A percentile compares a stretch with the other conserved stretches of the same genome.
phyloP scores from a whole-genome alignment of 179 eudicot genomes.

The Gypsophila paniculata region DNA sequence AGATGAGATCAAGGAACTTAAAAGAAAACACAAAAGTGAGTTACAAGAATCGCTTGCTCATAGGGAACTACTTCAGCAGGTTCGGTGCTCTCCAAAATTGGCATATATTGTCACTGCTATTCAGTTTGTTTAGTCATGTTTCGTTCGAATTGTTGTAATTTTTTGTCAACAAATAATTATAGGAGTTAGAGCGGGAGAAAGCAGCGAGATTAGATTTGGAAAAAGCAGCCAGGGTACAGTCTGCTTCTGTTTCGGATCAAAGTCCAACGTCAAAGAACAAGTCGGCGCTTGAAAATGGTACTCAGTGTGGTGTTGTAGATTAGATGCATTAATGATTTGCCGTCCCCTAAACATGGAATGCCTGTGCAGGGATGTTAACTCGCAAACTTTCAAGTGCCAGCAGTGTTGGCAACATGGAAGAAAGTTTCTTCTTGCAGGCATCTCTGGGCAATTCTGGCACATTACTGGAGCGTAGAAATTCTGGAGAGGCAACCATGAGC shows the following conservation, averaged over 20 bases:
- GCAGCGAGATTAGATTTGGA: slow-evolving; percentile 75
- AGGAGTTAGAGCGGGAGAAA: slow-evolving; percentile 87
- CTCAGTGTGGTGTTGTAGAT: neutral
- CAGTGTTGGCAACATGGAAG: slow-evolving; percentile 78
- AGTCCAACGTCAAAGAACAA: slow-evolving; percentile 48
- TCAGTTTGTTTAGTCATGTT: neutral
- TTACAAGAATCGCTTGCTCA: slow-evolving; percentile 69
- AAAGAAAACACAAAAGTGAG: slow-evolving; percentile 81
- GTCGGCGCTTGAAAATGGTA: slow-evolving; percentile 73
- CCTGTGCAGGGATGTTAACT: slow-evolving; percentile 54
- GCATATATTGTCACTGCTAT: slow-evolving; percentile 9
- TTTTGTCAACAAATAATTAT: slow-evolving; percentile 12
- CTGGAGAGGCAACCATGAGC: slow-evolving; percentile 59
- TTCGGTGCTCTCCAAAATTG: slow-evolving; percentile 23
- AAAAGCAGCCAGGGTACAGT: slow-evolving; percentile 56
- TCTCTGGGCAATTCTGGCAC: slow-evolving; percentile 72
- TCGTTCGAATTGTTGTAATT: neutral
- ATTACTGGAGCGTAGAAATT: slow-evolving; percentile 61
- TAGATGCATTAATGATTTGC: neutral
- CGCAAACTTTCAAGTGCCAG: slow-evolving; percentile 86
- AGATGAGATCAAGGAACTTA: slow-evolving; percentile 75
- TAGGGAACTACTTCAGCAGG: slow-evolving; percentile 88
- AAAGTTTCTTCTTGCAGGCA: slow-evolving; percentile 89
- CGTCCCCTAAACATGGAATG: neutral
- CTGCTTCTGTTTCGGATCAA: slow-evolving; percentile 52